Base-by-base conservation (phyloP, 257 asterid species). In the Lantana camara region DNA sequence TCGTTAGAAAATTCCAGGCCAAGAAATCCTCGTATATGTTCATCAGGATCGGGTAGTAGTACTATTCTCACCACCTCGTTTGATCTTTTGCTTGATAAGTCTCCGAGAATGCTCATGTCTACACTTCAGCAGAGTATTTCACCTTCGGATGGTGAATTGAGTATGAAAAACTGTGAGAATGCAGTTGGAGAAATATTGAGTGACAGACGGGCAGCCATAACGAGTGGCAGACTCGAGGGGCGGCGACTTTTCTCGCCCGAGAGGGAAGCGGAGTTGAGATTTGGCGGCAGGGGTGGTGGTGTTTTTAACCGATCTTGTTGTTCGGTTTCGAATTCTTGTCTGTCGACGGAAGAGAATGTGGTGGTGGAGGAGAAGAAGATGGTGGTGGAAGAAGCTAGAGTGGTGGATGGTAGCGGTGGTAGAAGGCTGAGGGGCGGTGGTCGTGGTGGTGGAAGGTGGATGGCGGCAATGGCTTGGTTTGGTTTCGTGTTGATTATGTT, bases 51-150 rank as follows among this genome's bases (percentile, higher is more conserved):
- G 14, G 9, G 17, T 35, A 27, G 17, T 1, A 13, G 19, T 35
- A 19, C 22, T 9, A 22, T n/a, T 2, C 21, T 55, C 9, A 21
- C 32, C 5, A 5, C 73, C 9, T 47, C 71, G 21, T 59, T 57
- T 0, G 48, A 72, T 58, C 54, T 53, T 9, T 68, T 71, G 2
- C 22, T 77, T 17, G 48, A 59, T 16, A 75, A 64, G 4, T 84
- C 91, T 40, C 88, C 86, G n/a, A 64, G 69, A 64, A 51, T 29
- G 27, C 61, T 79, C 57, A 80, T 85, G 88, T 70, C 84, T 59
- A 73, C 70, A 59, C 73, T 85, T 8, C 92, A 82, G 52, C 73
- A 46, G 24, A 10, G 5, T 13, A 41, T 29, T 35, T 56, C 80
- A 0, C 68, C 79, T 44, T 32, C 37, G 4, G 63, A 52, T 34